Evolutionary conservation across 2,329 filamentous ascomycete genomes (phyloP).

Genomic region (Calonectria honghensis): DNA sequence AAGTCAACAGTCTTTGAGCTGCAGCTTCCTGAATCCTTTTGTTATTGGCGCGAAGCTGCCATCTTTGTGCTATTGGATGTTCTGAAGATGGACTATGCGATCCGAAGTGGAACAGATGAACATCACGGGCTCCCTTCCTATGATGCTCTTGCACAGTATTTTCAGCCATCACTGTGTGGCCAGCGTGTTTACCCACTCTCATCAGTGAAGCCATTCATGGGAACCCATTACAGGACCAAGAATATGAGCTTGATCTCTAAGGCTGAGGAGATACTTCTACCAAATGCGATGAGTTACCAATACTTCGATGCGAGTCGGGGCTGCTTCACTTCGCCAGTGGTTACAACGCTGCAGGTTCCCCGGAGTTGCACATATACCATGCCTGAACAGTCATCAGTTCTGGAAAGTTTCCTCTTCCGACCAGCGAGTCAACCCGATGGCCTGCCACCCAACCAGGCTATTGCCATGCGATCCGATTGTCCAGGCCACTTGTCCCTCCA

Average conservation of each 20-base stretch:
- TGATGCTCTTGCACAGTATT: neutral
- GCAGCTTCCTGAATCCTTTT: constrained; percentile 61
- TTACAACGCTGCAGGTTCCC: neutral
- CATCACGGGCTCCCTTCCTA: neutral
- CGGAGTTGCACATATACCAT: neutral
- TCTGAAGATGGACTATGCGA: constrained; percentile 51
- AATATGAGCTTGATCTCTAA: neutral
- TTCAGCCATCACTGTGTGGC: neutral
- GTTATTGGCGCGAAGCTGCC: constrained; percentile 69
- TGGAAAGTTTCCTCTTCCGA: neutral
- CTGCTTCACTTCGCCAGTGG: neutral
- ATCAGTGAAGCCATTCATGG: neutral
- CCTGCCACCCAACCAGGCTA: neutral
- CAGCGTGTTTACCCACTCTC: neutral
- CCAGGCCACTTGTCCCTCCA: constrained; percentile 65
- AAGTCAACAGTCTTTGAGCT: constrained; percentile 74
- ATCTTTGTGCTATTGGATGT: constrained; percentile 63
- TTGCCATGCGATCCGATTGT: neutral
- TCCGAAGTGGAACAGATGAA: neutral
- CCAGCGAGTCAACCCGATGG: neutral
- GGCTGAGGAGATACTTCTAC: neutral
- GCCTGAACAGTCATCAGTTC: neutral
- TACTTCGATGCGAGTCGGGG: neutral
- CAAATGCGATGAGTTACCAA: neutral
- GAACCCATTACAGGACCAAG: neutral